Evolutionary conservation across 2,329 filamentous ascomycete genomes (phyloP).

Genomic region (Magnaporthales sp.): DNA sequence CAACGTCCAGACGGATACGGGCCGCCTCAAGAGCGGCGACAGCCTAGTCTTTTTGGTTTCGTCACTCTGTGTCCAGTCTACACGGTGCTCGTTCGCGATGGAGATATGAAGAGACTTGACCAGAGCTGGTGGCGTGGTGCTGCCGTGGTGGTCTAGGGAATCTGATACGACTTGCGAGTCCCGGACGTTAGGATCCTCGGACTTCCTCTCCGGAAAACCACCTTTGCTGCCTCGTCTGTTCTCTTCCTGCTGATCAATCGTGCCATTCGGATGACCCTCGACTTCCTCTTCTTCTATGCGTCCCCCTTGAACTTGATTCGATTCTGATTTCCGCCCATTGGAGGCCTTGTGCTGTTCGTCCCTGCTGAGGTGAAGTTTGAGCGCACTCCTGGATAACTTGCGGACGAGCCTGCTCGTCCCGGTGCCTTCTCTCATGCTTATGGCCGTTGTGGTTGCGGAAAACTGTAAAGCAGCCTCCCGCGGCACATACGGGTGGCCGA

Average conservation of each 20-base stretch:
- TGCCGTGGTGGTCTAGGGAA: neutral
- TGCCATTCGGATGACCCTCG: slow-evolving; percentile 12
- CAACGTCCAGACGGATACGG: slow-evolving; percentile 40
- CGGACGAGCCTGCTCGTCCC: slow-evolving; percentile 23
- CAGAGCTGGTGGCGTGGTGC: neutral
- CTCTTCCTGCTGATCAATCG: slow-evolving; percentile 11
- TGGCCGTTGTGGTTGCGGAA: slow-evolving; percentile 40
- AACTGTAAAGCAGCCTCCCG: slow-evolving; percentile 47
- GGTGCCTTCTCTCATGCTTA: slow-evolving; percentile 22
- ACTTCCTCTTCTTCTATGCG: slow-evolving; percentile 26
- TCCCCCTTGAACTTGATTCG: slow-evolving; percentile 35
- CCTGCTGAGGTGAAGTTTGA: slow-evolving; percentile 30
- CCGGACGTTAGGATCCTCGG: slow-evolving; percentile 7
- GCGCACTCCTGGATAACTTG: slow-evolving; percentile 31
- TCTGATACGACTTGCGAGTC: slow-evolving; percentile 11
- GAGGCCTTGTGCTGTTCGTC: slow-evolving; percentile 25
- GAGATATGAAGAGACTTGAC: neutral
- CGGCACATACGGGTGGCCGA: slow-evolving; percentile 36
- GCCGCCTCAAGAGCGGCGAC: slow-evolving; percentile 15
- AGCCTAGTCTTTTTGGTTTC: slow-evolving; percentile 22
- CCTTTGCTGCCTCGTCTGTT: slow-evolving; percentile 29
- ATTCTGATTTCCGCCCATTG: slow-evolving; percentile 12
- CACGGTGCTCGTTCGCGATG: slow-evolving; percentile 27
- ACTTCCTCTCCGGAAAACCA: slow-evolving; percentile 15
- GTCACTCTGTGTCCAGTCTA: slow-evolving; percentile 53